Base-by-base conservation (phyloP, 352 stramenopile genomes). In the Phytophthora foliorum region DNA sequence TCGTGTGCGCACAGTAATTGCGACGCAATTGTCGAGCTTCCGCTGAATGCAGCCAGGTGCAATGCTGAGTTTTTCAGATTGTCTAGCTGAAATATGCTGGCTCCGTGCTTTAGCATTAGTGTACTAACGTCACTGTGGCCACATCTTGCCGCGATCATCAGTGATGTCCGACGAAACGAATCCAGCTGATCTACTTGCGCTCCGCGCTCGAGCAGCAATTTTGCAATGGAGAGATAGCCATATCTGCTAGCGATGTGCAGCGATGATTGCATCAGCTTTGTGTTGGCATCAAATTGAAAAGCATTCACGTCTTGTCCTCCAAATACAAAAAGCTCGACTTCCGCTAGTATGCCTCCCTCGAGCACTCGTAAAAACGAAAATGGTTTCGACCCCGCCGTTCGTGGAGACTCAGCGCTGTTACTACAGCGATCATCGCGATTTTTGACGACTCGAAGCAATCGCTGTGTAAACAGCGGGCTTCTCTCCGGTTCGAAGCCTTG, bases 241-340 rank as follows among this genome's bases (percentile, higher is more conserved):
- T 76, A 63, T 38, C 84, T 90, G 55, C 70, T 77, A 34, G 77
- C 80, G 14, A 94, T 59, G 51, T 92, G 86, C 29, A 94, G 49
- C 11, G 86, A 80, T 8, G 77, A 80, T 56, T 75, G 66, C 27
- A 66, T 65, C 10, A 83, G 44, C 19, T 80, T 75, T 1, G 78
- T 75, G n/a, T 73, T 56, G 0, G 54, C 11, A 57, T 89, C 80
- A 14, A 80, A 11, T 21, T 81, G 70, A 10, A 65, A 36, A 9
- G 65, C 63, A 42, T 92, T 80, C 13, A 90, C 75, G 19, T 93
- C 82, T 69, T 92, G 86, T 0, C 86, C 86, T 17, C 68, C 78
- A 56, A 72, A 75, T 13, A 93, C 80, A 57, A 93, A 93, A 13
- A 93, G 66, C 60, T 93, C 80, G 3, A 88, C 67, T 19, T 89